Percentiles rank a stretch among this genome's conserved stretches.
These are phyloP conservation scores for Pelargonium nanum DNA, from an alignment of 345 rosid species.

Conservation along the genomic window DNA sequence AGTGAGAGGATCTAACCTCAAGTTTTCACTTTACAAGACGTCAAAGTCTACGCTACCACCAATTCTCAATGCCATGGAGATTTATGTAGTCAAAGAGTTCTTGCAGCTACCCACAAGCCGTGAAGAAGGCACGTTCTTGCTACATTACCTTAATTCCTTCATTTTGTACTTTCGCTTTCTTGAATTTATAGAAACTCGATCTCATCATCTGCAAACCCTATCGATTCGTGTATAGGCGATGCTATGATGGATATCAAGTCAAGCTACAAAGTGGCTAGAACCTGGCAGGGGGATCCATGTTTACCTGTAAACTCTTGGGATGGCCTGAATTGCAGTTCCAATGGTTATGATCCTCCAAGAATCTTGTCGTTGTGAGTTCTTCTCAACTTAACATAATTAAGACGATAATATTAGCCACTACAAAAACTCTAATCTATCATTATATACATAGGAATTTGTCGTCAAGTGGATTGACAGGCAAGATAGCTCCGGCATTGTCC, in stretches of 20 bases:
- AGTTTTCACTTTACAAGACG: slow-evolving; percentile 10
- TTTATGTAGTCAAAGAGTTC: slow-evolving; percentile 11
- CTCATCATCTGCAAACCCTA: too few species aligned
- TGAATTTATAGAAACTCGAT: not conserved
- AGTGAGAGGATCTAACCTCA: slow-evolving; percentile 19
- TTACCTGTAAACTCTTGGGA: slow-evolving; percentile 15
- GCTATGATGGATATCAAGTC: slow-evolving; percentile 21
- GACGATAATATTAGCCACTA: not conserved
- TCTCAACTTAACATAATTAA: not conserved
- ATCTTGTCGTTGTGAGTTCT: slow-evolving; percentile 19
- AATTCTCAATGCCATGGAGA: slow-evolving; percentile 24
- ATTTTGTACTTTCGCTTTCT: too few species aligned
- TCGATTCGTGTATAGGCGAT: slow-evolving; percentile 4
- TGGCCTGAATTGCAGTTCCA: slow-evolving; percentile 21
- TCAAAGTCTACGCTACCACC: slow-evolving; percentile 21
- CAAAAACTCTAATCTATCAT: not conserved
- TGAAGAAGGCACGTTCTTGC: slow-evolving; percentile 17
- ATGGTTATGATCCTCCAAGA: slow-evolving; percentile 19
- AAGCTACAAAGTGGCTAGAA: slow-evolving; percentile 7
- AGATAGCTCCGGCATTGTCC: slow-evolving; percentile 12
- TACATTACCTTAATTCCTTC: not conserved
- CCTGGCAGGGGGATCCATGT: slow-evolving; percentile 30
- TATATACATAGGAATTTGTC: slow-evolving; percentile 21
- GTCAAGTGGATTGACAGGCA: slow-evolving; percentile 18
- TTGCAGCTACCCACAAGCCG: slow-evolving; percentile 10